Evolutionary conservation across 768 basidiomycete species (phyloP).

Genomic region (Dendrothele bispora): DNA sequence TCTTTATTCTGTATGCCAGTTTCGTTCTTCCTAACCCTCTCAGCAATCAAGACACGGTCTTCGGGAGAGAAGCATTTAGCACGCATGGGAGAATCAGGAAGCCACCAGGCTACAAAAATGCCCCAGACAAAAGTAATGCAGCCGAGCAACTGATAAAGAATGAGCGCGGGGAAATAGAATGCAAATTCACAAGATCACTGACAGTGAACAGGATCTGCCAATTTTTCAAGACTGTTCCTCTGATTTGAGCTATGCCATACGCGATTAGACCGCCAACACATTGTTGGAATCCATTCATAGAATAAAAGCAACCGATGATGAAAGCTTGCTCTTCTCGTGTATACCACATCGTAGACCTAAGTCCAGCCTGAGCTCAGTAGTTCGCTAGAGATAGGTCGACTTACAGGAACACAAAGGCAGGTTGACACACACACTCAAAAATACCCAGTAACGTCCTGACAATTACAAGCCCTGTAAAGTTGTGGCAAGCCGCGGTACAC

Average conservation of each 20-base stretch:
- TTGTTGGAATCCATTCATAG: conserved; percentile 49
- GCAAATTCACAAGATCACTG: conserved; percentile 4
- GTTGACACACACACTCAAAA: conserved; percentile 50
- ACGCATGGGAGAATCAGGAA: conserved; percentile 49
- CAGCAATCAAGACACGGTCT: conserved; percentile 47
- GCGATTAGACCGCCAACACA: conserved; percentile 50
- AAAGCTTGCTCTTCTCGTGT: conserved; percentile 50
- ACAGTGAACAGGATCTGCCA: conserved; percentile 51
- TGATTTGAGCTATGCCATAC: conserved; percentile 47
- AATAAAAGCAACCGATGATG: conserved; percentile 43
- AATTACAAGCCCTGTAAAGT: conserved; percentile 41
- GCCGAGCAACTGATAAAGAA: conserved; percentile 36
- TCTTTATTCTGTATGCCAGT: conserved; percentile 51
- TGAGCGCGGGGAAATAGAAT: background rate
- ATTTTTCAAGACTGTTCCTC: conserved; percentile 39
- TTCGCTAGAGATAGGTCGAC: conserved; percentile 8
- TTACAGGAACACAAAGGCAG: conserved; percentile 45
- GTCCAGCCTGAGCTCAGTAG: background rate
- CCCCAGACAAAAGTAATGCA: conserved; percentile 49
- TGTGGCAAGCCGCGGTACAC: conserved; percentile 47
- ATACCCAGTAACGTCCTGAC: conserved; percentile 48
- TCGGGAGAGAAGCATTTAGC: conserved; percentile 48
- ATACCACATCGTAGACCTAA: conserved; percentile 52
- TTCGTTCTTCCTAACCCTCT: conserved; percentile 51
- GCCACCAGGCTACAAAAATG: conserved; percentile 46